phyloP scores from a whole-genome alignment of 192 early-diverging fungal genomes.

The Coemansia umbellata region DNA sequence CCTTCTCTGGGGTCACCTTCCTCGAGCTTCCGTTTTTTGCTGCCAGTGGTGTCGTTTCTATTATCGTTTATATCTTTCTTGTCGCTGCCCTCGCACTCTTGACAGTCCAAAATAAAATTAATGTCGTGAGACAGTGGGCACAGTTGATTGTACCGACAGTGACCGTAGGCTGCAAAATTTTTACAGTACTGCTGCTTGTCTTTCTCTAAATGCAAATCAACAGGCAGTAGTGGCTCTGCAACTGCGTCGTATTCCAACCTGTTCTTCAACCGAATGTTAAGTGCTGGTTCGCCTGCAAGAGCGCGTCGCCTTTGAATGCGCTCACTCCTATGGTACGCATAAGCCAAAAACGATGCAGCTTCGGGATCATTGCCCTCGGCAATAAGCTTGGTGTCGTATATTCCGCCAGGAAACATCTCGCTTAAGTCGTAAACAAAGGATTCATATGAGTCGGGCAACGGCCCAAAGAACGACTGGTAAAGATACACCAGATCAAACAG shows the following conservation, averaged over 20 bases:
- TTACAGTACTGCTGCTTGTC: constrained; percentile 61
- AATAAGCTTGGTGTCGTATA: constrained; percentile 92
- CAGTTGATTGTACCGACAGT: constrained; percentile 62
- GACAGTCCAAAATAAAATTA: constrained; percentile 79
- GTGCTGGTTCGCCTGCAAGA: constrained; percentile 19
- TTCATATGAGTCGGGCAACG: constrained; percentile 65
- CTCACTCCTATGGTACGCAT: constrained; percentile 42
- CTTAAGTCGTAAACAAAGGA: constrained; percentile 72
- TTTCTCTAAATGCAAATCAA: too few relatives aligned
- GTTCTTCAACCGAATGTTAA: constrained; percentile 14
- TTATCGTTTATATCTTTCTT: neutral
- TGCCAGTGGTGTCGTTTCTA: neutral
- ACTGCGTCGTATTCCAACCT: constrained; percentile 1
- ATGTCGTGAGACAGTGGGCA: constrained; percentile 82
- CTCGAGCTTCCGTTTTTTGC: constrained; percentile 16
- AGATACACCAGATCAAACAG: constrained; percentile 90
- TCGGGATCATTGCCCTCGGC: constrained; percentile 41
- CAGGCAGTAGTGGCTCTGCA: neutral
- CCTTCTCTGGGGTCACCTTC: neutral
- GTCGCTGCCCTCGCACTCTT: constrained; percentile 17
- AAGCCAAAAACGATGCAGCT: constrained; percentile 35
- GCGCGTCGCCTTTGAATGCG: constrained; percentile 21
- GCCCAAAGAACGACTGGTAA: constrained; percentile 84
- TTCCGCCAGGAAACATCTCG: constrained; percentile 81
- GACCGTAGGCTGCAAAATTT: constrained; percentile 82